phyloP scores from a whole-genome alignment of 2,329 filamentous ascomycete genomes.

The Neophaeococcomyces aloes region DNA sequence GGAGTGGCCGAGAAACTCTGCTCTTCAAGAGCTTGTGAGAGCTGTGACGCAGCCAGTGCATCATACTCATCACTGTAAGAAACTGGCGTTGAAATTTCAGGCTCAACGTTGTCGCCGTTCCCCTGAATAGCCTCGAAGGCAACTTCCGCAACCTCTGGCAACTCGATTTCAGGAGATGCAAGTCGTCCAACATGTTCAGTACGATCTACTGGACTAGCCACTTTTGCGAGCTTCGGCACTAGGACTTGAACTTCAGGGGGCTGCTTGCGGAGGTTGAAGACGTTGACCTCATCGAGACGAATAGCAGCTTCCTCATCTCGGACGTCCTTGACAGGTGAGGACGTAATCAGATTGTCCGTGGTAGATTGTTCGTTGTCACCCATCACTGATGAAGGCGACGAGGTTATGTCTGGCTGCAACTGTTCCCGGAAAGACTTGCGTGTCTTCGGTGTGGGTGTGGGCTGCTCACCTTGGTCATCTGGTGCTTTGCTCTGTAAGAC shows the following conservation, averaged over 20 bases:
- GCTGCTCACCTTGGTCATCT: conserved; percentile 14
- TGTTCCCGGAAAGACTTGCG: conserved; percentile 13
- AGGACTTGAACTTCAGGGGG: neutral
- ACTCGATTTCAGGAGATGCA: neutral
- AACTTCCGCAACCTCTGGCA: neutral
- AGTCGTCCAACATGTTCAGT: neutral
- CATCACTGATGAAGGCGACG: conserved; percentile 20
- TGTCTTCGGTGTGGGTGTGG: conserved; percentile 21
- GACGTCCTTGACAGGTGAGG: conserved; percentile 12
- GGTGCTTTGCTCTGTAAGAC: conserved; percentile 14
- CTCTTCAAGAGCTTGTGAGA: conserved; percentile 33
- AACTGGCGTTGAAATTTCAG: neutral
- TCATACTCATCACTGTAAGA: conserved; percentile 33
- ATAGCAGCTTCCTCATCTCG: conserved; percentile 3
- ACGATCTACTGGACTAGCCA: neutral
- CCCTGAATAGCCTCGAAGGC: neutral
- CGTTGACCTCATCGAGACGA: conserved; percentile 8
- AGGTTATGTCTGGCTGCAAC: conserved; percentile 19
- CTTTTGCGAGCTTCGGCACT: neutral
- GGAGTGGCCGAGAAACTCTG: neutral
- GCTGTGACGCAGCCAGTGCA: conserved; percentile 35
- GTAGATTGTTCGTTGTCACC: conserved; percentile 7
- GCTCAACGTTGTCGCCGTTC: neutral
- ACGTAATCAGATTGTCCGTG: conserved; percentile 7
- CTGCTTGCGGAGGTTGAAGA: conserved; percentile 7